Conservation (phyloP, 1,284 basidiomycete species). For the Cerrena zonata region DNA sequence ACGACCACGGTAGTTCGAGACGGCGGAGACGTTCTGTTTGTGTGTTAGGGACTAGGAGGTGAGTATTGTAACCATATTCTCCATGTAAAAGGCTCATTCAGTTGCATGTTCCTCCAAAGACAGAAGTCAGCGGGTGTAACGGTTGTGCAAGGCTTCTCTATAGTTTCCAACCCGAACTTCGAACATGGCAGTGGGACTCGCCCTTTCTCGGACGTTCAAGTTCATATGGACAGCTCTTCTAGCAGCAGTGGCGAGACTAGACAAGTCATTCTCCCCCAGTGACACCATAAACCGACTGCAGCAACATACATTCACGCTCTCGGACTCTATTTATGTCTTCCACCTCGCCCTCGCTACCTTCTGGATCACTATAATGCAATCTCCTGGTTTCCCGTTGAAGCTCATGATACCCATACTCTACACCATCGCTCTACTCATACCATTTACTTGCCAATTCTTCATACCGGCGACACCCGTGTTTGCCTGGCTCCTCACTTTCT, state of each 20-base stretch:
- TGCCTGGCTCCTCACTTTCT: conserved; percentile 81
- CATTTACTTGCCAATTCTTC: conserved; percentile 90
- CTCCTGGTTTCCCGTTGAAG: conserved; percentile 70
- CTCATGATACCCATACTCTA: conserved; percentile 77
- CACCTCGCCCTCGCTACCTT: conserved; percentile 64
- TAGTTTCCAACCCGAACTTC: too few relatives aligned
- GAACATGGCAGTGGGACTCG: conserved; percentile 12
- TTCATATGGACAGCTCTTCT: conserved; percentile 46
- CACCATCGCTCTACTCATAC: conserved; percentile 65
- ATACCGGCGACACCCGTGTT: conserved; percentile 85
- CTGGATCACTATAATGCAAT: conserved; percentile 75
- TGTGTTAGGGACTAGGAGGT: too few relatives aligned
- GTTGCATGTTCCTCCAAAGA: too few relatives aligned
- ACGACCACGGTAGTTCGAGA: too few relatives aligned
- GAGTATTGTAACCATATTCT: too few relatives aligned
- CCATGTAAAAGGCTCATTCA: too few relatives aligned
- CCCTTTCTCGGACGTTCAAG: conserved; percentile 18
- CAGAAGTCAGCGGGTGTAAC: too few relatives aligned
- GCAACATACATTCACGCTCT: conserved; percentile 53
- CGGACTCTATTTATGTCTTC: conserved; percentile 61
- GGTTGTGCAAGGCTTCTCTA: too few relatives aligned
- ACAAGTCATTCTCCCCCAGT: conserved; percentile 69
- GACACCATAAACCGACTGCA: conserved; percentile 63
- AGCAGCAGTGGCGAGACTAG: conserved; percentile 61
- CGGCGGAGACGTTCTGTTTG: too few relatives aligned